Evolutionary conservation across 768 basidiomycete species (phyloP).

Genomic region (Xerocomus brunneocitrinus): DNA sequence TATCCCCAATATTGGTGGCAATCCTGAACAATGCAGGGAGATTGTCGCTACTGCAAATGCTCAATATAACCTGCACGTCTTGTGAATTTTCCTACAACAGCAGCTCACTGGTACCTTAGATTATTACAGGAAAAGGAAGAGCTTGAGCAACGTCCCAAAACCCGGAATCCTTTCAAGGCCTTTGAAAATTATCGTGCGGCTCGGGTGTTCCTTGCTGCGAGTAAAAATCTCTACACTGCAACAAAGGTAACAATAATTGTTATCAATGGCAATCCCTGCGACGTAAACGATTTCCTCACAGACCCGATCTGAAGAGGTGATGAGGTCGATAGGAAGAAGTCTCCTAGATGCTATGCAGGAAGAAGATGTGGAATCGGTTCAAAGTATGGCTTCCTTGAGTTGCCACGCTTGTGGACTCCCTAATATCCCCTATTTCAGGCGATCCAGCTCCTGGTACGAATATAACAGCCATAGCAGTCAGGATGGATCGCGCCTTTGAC

Average conservation of each 20-base stretch:
- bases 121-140: not conserved
- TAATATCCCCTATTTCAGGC: not conserved
- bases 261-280: not conserved
- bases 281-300: not conserved
- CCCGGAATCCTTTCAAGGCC: conserved; percentile 2
- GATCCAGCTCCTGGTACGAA: not conserved
- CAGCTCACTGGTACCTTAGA: not conserved
- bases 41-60: not conserved
- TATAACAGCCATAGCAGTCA: conserved; percentile 4
- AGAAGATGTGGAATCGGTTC: not conserved
- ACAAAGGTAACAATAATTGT: conserved; percentile 4
- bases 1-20: not conserved
- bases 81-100: not conserved
- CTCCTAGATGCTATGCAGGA: conserved; percentile 3
- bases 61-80: conserved; percentile 5
- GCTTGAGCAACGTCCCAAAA: not conserved
- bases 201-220: conserved; percentile 4
- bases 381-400: not conserved
- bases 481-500: conserved; percentile 5
- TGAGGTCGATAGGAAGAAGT: not conserved
- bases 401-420: too few species aligned
- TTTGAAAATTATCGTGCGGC: conserved; percentile 3
- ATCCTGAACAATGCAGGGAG: not conserved
- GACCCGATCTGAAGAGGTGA: conserved; percentile 9
- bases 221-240: not conserved